Evolutionary conservation across 1,284 basidiomycete genomes (phyloP).

Genomic region (Boletus sp.): DNA sequence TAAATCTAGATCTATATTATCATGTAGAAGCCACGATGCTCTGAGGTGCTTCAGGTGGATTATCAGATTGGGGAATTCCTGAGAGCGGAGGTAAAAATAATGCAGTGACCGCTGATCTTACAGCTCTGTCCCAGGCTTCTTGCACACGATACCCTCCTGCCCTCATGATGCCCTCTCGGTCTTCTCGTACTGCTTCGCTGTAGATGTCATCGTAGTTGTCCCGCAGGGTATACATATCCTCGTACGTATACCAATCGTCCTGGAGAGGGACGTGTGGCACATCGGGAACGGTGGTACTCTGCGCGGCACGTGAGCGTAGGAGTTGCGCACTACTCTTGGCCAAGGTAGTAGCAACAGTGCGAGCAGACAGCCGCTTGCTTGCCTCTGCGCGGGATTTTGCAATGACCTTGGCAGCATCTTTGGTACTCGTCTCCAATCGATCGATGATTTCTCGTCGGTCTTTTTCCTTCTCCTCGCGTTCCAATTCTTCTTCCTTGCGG

Average conservation of each 20-base stretch:
- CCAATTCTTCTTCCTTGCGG: slow-evolving; percentile 67
- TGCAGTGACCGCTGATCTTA: slow-evolving; percentile 73
- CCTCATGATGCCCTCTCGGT: slow-evolving; percentile 75
- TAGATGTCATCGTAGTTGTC: slow-evolving; percentile 64
- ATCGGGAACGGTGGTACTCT: slow-evolving; percentile 62
- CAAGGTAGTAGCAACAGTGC: slow-evolving; percentile 42
- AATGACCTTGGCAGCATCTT: slow-evolving; percentile 64
- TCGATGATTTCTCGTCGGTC: slow-evolving; percentile 74
- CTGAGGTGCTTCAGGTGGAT: slow-evolving; percentile 4
- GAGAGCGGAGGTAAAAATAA: slow-evolving; percentile 53
- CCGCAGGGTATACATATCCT: slow-evolving; percentile 58
- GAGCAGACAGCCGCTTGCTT: slow-evolving; percentile 53
- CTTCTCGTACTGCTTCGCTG: slow-evolving; percentile 71
- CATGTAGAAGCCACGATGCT: slow-evolving; percentile 3
- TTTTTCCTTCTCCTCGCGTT: slow-evolving; percentile 73
- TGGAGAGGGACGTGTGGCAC: slow-evolving; percentile 72
- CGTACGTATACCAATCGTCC: slow-evolving; percentile 72
- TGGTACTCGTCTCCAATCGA: slow-evolving; percentile 69
- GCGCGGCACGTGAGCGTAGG: slow-evolving; percentile 53
- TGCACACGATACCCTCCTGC: slow-evolving; percentile 81
- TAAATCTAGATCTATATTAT: slow-evolving; percentile 4
- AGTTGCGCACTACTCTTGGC: slow-evolving; percentile 50
- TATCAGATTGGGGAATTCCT: slow-evolving; percentile 22
- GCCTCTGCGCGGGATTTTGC: slow-evolving; percentile 67
- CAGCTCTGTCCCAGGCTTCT: slow-evolving; percentile 84